Base-by-base conservation (phyloP, 2,329 filamentous ascomycete genomes). In the Cercospora sp. region DNA sequence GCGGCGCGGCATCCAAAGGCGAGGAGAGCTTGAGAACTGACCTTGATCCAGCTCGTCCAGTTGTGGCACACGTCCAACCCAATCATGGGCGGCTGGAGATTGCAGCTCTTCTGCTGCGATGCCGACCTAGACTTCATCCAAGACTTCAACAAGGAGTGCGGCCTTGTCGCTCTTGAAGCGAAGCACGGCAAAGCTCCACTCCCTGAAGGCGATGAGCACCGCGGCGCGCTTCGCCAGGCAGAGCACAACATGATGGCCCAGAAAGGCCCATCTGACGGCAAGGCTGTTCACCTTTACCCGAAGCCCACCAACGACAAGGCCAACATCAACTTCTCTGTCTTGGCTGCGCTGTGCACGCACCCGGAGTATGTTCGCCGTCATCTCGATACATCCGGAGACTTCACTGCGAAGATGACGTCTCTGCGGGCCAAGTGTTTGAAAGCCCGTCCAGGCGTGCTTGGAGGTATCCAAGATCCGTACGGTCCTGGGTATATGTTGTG, bases 61-160 rank as follows among this genome's bases (percentile, higher is more conserved):
- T 26, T 26, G 23, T 26, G 23, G 23, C 23, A 26, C 23, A 26
- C 23, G 23, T 26, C 23, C 23, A 26, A 26, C 23, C 23, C 23
- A 13, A 63, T 36, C 12, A 71, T 69, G 67, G 67, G 65, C 5
- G 64, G 60, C 30, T 68, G 67, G 64, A 57, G 13, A 28, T 39
- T 62, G 18, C 60, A 64, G 20, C 59, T 72, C 18, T 70, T 73
- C 64, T 31, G 70, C 20, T 71, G 67, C 13, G 70, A 73, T 63
- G 45, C 67, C 51, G 72, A 73, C 60, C 23, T 26, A 26, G 23
- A 26, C 23, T 26, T 26, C 23, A 31, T 31, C 30, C 30, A 31
- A 31, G 36, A 42, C 36, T 42, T 42, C 36, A 42, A 42, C 13
- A 42, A 42, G 36, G 36, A 42, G 16, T 66, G 63, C 5, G 68